Base-by-base conservation (phyloP, 2,329 filamentous ascomycete genomes). In the Colletotrichum shisoi region DNA sequence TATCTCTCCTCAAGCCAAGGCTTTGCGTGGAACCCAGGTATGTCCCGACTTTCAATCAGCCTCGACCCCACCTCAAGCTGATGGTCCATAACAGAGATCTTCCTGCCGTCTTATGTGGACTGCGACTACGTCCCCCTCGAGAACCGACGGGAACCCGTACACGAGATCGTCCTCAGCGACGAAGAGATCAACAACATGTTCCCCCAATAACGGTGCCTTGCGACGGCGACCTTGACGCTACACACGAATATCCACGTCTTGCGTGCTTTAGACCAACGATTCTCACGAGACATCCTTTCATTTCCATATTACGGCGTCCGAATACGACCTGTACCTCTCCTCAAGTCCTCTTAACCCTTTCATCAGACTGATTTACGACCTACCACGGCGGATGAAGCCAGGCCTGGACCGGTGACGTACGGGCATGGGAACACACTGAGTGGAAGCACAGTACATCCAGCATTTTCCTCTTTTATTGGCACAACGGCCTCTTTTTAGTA, bases 21-120 rank as follows among this genome's bases (percentile, higher is more conserved):
- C 64, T 94, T 93, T 74, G 87, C 89, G 69, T 94, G 91, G 91
- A 94, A 94, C 77, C 91, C 91, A 77, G 89, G 88, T 90, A 80
- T 59, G 78, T 71, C 27, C 37, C 51, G n/a, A 34, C n/a, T 3
- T 15, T 44, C 24, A 13, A 8, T 15, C 45, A 24, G 9, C 17
- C 5, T 24, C 12, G 17, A 13, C 46, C 46, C 58, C n/a, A 15
- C 53, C 44, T 15, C 37, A 24, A 6, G n/a, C 63, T 71, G 39
- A 70, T 68, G 62, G 37, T 65, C 17, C 2, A 8, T 19, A 62
- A 9, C 70, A 90, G 91, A 94, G 75, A 91, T 94, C 77, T 94
- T 94, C 79, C 85, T 94, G 1, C 91, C 91, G 1, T 92, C 90
- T 8, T 93, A 93, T 76, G 81, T 90, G 73, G 89, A 92, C 77